Percentiles rank a stretch among this genome's conserved stretches.
Conservation (phyloP, 2,329 filamentous ascomycete species). For the Aspergillus neoniger region DNA sequence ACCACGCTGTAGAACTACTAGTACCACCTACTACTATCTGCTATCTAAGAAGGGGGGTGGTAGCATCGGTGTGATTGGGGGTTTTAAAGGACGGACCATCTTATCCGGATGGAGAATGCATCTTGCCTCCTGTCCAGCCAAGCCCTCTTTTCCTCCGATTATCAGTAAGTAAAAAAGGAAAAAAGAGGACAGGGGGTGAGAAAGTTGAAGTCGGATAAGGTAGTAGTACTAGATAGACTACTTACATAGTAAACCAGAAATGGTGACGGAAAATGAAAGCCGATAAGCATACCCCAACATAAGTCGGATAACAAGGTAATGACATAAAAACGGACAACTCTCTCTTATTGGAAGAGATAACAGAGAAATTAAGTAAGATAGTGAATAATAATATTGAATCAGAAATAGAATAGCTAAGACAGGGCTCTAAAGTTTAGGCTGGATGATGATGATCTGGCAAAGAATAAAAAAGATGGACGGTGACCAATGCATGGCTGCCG, state of each 20-base stretch:
- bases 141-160: neutral
- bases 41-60: neutral
- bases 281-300: neutral
- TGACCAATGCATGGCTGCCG: neutral
- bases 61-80: too few relatives aligned
- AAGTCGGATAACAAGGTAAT: neutral
- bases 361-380: neutral
- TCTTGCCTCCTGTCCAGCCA: neutral
- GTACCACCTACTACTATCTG: neutral
- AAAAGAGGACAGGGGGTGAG: neutral
- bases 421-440: neutral
- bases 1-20: neutral
- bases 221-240: too few relatives aligned
- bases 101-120: neutral
- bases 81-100: neutral
- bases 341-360: neutral
- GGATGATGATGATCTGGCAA: neutral
- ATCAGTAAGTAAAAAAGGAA: neutral
- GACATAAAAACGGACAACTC: neutral
- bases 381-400: neutral
- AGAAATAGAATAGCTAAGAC: neutral
- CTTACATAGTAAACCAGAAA: too few relatives aligned
- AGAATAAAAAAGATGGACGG: neutral
- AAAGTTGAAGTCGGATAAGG: too few relatives aligned
- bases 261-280: too few relatives aligned